Conservation (phyloP, 108 stramenopile genomes). For the Nannochloropsis granulata region DNA sequence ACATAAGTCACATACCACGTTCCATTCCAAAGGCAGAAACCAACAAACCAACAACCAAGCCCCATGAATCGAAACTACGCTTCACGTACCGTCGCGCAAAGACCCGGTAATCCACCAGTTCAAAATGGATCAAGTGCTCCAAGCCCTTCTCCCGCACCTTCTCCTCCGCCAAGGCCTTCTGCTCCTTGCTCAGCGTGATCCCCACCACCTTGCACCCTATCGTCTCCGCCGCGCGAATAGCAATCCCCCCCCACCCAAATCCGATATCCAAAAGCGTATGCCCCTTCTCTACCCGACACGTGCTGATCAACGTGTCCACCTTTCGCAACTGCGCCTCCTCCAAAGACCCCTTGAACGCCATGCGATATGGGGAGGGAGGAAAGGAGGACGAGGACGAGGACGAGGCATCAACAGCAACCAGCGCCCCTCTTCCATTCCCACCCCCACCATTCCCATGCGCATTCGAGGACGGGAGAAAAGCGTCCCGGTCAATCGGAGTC, state of each 20-base stretch:
- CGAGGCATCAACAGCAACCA: background rate
- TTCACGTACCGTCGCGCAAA: conserved; percentile 5
- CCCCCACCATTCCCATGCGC: background rate
- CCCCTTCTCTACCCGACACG: conserved; percentile 42
- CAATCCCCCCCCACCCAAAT: conserved; percentile 88
- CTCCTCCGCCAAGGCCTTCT: conserved; percentile 64
- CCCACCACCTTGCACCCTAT: conserved; percentile 67
- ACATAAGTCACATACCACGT: too few relatives aligned
- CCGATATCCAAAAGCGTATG: conserved; percentile 72
- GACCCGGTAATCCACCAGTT: conserved; percentile 77
- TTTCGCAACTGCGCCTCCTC: conserved; percentile 91
- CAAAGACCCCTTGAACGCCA: conserved; percentile 34
- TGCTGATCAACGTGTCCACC: conserved; percentile 65
- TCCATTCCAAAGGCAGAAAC: too few relatives aligned
- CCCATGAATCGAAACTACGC: background rate
- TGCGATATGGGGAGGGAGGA: background rate
- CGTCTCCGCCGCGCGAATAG: conserved; percentile 61
- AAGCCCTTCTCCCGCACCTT: conserved; percentile 63
- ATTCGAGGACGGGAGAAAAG: background rate
- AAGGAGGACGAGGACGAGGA: background rate
- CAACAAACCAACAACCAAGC: too few relatives aligned
- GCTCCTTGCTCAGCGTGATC: conserved; percentile 85
- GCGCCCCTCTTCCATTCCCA: background rate
- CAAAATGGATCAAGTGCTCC: conserved; percentile 61
- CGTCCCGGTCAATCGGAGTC: background rate